Conservation (phyloP, 495 filamentous ascomycete genomes). For the Penicillium bovifimosum region DNA sequence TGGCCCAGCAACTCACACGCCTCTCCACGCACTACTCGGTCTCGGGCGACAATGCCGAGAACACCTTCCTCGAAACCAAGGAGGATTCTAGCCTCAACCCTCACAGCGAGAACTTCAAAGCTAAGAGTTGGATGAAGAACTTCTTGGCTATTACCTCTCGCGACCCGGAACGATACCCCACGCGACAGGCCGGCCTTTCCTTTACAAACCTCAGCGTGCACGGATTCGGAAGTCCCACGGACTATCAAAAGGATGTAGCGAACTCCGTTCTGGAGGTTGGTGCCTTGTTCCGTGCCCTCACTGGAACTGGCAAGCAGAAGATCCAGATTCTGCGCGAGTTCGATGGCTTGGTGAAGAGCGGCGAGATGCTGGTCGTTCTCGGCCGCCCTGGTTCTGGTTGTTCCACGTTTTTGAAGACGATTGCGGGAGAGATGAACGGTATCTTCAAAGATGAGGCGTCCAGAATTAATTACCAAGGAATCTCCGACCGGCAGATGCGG, state of each 20-base stretch:
- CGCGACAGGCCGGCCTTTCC: constrained; percentile 40
- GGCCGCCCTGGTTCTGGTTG: constrained; percentile 70
- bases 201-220: constrained; percentile 66
- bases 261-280: constrained; percentile 59
- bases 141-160: constrained; percentile 43
- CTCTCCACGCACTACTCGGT: constrained; percentile 39
- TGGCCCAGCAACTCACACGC: constrained; percentile 45
- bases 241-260: constrained; percentile 76
- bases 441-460: constrained; percentile 55
- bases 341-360: constrained; percentile 65
- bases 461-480: constrained; percentile 71
- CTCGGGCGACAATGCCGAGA: constrained; percentile 26
- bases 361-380: constrained; percentile 78
- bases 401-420: constrained; percentile 67
- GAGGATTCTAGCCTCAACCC: constrained; percentile 46
- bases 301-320: constrained; percentile 47
- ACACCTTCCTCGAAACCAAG: constrained; percentile 39
- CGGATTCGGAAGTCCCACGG: constrained; percentile 69
- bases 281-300: constrained; percentile 38
- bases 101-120: constrained; percentile 41
- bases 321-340: constrained; percentile 69
- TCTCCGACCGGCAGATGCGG: constrained; percentile 63
- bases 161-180: constrained; percentile 43
- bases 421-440: constrained; percentile 68
- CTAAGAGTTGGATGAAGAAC: constrained; percentile 49